Evolutionary conservation across 257 asterid genomes (phyloP), one percentile per base, ranked within the genome.

Genomic region (Marsdenia floribunda): DNA sequence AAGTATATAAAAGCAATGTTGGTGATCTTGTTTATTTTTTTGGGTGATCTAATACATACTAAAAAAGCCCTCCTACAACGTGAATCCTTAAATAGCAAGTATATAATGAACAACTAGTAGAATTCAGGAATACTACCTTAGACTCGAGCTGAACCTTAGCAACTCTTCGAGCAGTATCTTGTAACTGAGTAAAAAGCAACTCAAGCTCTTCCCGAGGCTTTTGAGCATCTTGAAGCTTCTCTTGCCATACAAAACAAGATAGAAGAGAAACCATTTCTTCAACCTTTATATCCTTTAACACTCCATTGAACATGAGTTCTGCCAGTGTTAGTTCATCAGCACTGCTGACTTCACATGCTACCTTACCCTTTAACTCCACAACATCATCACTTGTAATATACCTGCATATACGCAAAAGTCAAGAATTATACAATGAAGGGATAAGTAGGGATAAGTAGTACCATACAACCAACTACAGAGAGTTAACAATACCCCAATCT

Each of bases 161-260:
- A 79, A 95, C 98, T 77, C 80, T 88, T 42, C 98, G 86, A 42
- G 99, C 99, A 52, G 90, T 85, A 78, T 94, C 99, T 80, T 89
- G 98, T 78, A 94, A 80, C 78, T 89, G 96, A 18, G 90, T 73
- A 79, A 88, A 87, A 68, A 90, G 93, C 79, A 90, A 81, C 71
- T 86, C 96, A 73, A 95, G 98, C 78, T 89, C 98, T 50, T 90
- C 98, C 40, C 90, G 84, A 33, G 99, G 99, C 85, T 90, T 95
- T 82, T 79, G 93, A 75, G 96, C 92, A 83, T 89, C 99, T 78
- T 86, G 82, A 70, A 95, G 96, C 87, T 92, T 95, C 88, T 95
- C 99, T 81, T 85, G 98, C 99, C 99, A 95, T 58, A 92, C 96
- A 76, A 92, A 95, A 82, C 99, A 95, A 60, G 98, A 92, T 68